A percentile compares a stretch with the other conserved stretches of the same genome.
Conservation (phyloP, 306 rosid genomes). For the Dalbergia cultrata region DNA sequence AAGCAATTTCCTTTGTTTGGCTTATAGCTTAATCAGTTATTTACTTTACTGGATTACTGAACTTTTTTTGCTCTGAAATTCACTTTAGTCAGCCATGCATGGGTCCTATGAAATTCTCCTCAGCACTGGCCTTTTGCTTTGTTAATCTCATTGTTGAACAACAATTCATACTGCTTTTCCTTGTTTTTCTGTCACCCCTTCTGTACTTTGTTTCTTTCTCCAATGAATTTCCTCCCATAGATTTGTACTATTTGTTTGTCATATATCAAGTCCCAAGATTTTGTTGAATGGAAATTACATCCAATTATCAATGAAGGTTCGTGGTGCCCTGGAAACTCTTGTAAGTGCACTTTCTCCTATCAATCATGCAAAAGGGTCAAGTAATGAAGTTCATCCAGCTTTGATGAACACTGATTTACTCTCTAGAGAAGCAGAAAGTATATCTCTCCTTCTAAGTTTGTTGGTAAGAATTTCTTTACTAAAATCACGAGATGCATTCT, state of each 20-base stretch:
- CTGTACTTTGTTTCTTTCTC: not conserved
- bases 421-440: slow-evolving; percentile 86
- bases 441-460: slow-evolving; percentile 89
- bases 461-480: slow-evolving; percentile 67
- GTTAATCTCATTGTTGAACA: slow-evolving; percentile 18
- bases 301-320: slow-evolving; percentile 60
- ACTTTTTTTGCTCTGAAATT: not conserved
- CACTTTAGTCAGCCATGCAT: not conserved
- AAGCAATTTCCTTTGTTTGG: slow-evolving; percentile 22
- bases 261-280: slow-evolving; percentile 29
- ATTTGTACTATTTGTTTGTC: slow-evolving; percentile 10
- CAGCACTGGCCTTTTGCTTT: not conserved
- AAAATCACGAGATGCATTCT: slow-evolving; percentile 22
- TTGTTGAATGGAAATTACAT: slow-evolving; percentile 39
- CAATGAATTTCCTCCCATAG: not conserved
- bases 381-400: slow-evolving; percentile 86
- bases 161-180: slow-evolving; percentile 14
- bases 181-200: slow-evolving; percentile 19
- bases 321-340: slow-evolving; percentile 94
- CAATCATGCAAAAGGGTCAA: slow-evolving; percentile 70
- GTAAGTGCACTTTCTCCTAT: slow-evolving; percentile 89
- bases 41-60: slow-evolving; percentile 3
- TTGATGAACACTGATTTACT: slow-evolving; percentile 89
- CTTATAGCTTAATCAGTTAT: slow-evolving; percentile 7
- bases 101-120: slow-evolving; percentile 26